Evolutionary conservation across 2,329 filamentous ascomycete genomes (phyloP), one percentile per base, ranked within the genome.

Genomic region (Dactylella cylindrospora): DNA sequence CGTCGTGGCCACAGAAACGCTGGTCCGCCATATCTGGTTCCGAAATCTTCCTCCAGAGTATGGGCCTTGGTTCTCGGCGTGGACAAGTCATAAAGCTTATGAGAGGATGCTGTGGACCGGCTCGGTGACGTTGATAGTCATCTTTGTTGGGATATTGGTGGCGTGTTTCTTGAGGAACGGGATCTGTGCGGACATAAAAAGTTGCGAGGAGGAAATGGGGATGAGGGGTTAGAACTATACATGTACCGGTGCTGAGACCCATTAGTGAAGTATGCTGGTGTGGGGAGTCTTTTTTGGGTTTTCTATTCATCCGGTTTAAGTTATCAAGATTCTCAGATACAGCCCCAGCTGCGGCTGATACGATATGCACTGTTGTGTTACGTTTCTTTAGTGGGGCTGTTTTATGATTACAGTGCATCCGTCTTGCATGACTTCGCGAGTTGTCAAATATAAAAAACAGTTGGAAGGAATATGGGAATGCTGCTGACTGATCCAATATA

Each of bases 81-180:
- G 50, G 5, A 62, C 49, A 15, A 26, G 25, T 8, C 36, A 43
- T 9, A 47, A 28, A 22, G 29, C 36, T 3, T 62, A 50, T 15
- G 38, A 53, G 19, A 28, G 57, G 3, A 62, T 62, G 43, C 2
- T 19, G 10, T 29, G 35, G 2, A 19, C 35, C n/a, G 49, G 57
- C 9, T 9, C 23, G 7, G 33, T 62, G 8, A 35, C 49, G 5
- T 17, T 49, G 22, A 26, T 33, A 20, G 44, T 39, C 12, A 32
- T 62, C 10, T 23, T 62, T 4, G 26, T 62, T 38, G 57, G 57
- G 4, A 22, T 47, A 41, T 17, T 62, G 13, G 31, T 45, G 1
- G 57, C 49, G 10, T 62, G 57, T 50, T 62, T 44, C 31, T 22
- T 62, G 5, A 49, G 57, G 25, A 62, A 62, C 28, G 57, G 57